Base-by-base conservation (phyloP, 306 rosid species). In the Coriaria nepalensis region DNA sequence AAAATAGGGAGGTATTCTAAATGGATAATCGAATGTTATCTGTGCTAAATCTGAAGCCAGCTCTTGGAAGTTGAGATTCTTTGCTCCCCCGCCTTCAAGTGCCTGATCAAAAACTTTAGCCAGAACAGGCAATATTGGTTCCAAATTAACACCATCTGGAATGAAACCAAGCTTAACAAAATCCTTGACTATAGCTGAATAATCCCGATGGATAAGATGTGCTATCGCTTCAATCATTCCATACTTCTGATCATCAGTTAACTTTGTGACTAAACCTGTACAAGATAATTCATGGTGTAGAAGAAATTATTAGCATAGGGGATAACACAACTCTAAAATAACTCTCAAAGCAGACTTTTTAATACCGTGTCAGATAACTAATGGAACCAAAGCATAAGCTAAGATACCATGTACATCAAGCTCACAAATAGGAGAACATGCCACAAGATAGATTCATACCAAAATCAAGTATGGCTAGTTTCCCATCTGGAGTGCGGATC, bases 91-190 rank as follows among this genome's bases (percentile, higher is more conserved):
- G 35, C 97, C 97, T 77, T 90, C 97, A 57, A 90, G 83, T 57
- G 97, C 97, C 73, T 90, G 97, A 57, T 90, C 95, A 65, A 90
- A 90, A 60, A 90, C 97, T 76, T 84, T 90, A 51, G 94, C 97
- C 56, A 90, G 77, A 68, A 90, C 97, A 47, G 97, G 94, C 68
- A 90, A 68, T 69, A 90, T 84, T 13, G 97, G 97, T 61, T 90
- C 87, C 71, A 90, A 67, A 81, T 84, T 81, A 59, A 90, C 95
- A 4, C 97, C 97, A 57, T 90, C 95, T 9, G 93, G 80, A 52
- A 90, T 90, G 68, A 90, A 90, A 41, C 8, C 97, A 48, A 90
- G 97, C 69, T 73, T 90, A 38, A 84, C 95, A 32, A 90, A 90
- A 76, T 90, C 97, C 69, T 77, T 84, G 50, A 90, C 97, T 44